Conservation (phyloP, 352 stramenopile species). For the Stramenopiles sp. region DNA sequence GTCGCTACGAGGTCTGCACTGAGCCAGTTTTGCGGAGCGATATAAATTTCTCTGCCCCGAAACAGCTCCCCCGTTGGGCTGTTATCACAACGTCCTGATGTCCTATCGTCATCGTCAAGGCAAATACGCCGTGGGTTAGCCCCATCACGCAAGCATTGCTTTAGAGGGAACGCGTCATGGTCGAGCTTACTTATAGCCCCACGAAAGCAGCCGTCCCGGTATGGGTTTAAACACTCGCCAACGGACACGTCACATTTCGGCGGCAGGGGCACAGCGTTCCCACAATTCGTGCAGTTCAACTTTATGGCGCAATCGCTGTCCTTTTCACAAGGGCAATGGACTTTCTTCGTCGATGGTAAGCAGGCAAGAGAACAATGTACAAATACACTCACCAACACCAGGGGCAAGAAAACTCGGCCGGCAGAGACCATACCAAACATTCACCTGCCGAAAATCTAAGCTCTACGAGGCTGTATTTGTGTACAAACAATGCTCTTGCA, state of each 20-base stretch:
- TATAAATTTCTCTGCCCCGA: conserved; percentile 1
- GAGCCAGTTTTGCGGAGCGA: not conserved
- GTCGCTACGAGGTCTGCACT: not conserved
- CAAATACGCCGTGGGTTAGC: not conserved
- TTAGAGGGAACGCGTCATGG: not conserved
- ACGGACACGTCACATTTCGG: not conserved
- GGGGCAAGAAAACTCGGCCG: too few species aligned
- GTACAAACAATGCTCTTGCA: too few species aligned
- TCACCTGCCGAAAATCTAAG: too few species aligned
- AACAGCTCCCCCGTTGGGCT: not conserved
- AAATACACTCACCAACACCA: too few species aligned
- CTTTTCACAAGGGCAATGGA: not conserved
- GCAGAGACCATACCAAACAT: too few species aligned
- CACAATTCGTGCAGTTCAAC: not conserved
- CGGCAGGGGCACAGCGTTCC: not conserved
- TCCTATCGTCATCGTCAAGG: not conserved
- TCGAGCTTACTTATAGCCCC: not conserved
- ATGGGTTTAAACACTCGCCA: not conserved
- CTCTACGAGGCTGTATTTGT: too few species aligned
- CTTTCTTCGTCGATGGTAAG: not conserved
- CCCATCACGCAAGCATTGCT: not conserved
- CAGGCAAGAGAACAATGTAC: not conserved
- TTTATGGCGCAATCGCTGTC: not conserved
- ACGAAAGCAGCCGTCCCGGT: not conserved
- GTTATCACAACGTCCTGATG: not conserved